Evolutionary conservation across 2,329 filamentous ascomycete genomes (phyloP).

Genomic region (Clonostachys rosea): DNA sequence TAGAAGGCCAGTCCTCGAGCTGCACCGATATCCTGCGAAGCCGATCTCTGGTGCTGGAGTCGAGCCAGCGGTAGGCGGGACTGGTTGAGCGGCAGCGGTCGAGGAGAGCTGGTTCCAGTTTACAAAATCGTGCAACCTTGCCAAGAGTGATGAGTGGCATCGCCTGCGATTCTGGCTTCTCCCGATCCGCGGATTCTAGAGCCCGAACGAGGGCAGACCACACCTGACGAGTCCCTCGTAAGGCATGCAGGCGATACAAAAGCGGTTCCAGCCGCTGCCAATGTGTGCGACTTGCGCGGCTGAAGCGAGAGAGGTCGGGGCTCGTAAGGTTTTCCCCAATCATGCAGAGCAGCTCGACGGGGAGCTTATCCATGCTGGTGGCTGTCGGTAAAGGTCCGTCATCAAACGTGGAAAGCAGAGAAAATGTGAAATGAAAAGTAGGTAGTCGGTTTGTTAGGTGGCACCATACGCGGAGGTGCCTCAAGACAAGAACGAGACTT

Average conservation of each 20-base stretch:
- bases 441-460: no score
- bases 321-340: not conserved
- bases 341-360: constrained; percentile 3
- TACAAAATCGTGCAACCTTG: not conserved
- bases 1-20: not conserved
- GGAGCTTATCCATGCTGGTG: constrained; percentile 3
- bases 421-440: not conserved
- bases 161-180: not conserved
- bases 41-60: no score
- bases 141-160: not conserved
- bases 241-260: not conserved
- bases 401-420: not conserved
- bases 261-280: not conserved
- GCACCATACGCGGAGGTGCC: no score
- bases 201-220: not conserved
- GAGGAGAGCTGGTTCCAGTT: not conserved
- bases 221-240: not conserved
- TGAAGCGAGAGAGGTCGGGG: not conserved
- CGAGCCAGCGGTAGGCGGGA: not conserved
- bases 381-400: not conserved
- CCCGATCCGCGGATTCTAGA: not conserved
- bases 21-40: not conserved
- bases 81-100: not conserved
- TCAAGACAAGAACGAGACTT: no score
- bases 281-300: not conserved